These are phyloP conservation scores for Termitomyces sp. DNA, from an alignment of 768 basidiomycete genomes.

Conservation along the genomic window DNA sequence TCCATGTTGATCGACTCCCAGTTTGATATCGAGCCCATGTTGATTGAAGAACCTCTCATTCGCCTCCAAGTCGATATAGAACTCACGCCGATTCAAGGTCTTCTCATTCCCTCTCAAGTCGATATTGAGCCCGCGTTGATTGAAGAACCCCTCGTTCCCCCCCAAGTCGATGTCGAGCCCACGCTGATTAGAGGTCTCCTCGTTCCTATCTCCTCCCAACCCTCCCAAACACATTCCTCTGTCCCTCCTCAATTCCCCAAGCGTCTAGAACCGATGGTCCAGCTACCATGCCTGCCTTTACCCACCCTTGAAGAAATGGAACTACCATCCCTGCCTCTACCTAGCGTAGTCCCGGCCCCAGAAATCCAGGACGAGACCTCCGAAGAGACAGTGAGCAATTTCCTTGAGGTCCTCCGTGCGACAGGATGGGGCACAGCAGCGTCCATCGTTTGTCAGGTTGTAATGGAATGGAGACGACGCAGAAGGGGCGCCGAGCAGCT, in stretches of 20 bases:
- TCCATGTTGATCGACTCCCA: no score
- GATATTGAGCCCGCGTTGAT: no score
- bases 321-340: neutral
- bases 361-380: neutral
- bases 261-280: neutral
- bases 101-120: no score
- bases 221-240: no score
- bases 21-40: no score
- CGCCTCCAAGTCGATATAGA: no score
- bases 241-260: neutral
- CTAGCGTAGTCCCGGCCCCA: no score
- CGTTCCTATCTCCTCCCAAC: neutral
- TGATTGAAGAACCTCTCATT: no score
- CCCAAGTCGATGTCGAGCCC: neutral
- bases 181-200: neutral
- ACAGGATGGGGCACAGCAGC: neutral
- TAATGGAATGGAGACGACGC: neutral
- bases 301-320: neutral
- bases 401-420: neutral
- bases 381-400: neutral
- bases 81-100: no score
- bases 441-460: neutral
- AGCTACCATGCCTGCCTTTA: neutral
- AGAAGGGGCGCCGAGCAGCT: neutral
- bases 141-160: no score